Percentiles rank a stretch among this genome's conserved stretches.
Evolutionary conservation across 345 rosid species (phyloP).

Genomic region (Trapa incisa): DNA sequence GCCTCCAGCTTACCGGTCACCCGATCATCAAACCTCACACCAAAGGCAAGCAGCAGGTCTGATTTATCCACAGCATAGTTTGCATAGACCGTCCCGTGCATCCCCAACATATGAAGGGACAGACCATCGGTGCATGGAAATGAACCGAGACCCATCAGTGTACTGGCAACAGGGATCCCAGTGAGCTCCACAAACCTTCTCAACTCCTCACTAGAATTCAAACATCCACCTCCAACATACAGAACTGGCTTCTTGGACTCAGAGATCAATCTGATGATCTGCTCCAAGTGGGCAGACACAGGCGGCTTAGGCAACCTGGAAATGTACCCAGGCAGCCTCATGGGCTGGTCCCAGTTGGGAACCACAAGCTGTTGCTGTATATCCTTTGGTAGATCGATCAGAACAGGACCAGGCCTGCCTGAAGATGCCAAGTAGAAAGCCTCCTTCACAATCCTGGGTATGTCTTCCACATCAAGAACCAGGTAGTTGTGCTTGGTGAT

Average conservation of each 20-base stretch:
- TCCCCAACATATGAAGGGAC: slow-evolving; percentile 87
- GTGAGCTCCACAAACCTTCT: slow-evolving; percentile 73
- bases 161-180: slow-evolving; percentile 89
- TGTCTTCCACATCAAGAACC: slow-evolving; percentile 77
- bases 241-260: slow-evolving; percentile 81
- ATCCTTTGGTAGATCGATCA: slow-evolving; percentile 90
- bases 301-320: slow-evolving; percentile 76
- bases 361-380: slow-evolving; percentile 80
- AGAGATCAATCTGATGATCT: slow-evolving; percentile 63
- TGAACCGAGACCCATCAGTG: slow-evolving; percentile 92
- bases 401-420: slow-evolving; percentile 86
- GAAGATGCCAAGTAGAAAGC: slow-evolving; percentile 82
- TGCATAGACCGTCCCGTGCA: slow-evolving; percentile 94
- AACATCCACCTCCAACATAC: slow-evolving; percentile 97
- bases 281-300: slow-evolving; percentile 38
- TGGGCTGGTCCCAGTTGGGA: slow-evolving; percentile 56
- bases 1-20: slow-evolving; percentile 96
- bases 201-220: slow-evolving; percentile 81
- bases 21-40: slow-evolving; percentile 94
- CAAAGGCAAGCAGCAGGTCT: slow-evolving; percentile 86
- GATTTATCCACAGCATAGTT: slow-evolving; percentile 82
- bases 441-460: slow-evolving; percentile 68
- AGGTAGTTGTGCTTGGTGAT: slow-evolving; percentile 84
- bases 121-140: slow-evolving; percentile 50
- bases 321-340: slow-evolving; percentile 58